These are phyloP conservation scores for Hortaea sp. DNA, from an alignment of 2,329 filamentous ascomycete species.

Conservation along the genomic window DNA sequence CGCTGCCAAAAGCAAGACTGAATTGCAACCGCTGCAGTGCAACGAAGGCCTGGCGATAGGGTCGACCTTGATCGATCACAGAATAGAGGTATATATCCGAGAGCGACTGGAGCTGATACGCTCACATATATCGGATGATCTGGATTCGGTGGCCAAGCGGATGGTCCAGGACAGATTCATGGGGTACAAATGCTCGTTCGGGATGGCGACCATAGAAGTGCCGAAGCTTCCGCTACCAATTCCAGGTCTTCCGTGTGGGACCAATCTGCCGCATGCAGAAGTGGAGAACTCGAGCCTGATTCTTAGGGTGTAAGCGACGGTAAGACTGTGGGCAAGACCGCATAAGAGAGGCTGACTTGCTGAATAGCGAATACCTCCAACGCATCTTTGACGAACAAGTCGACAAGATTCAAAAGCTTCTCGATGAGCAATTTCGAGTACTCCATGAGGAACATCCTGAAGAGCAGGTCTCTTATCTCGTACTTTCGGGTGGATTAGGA, in stretches of 20 bases:
- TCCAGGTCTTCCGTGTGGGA: slow-evolving; percentile 4
- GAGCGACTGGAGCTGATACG: slow-evolving; percentile 8
- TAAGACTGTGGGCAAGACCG: too few relatives aligned
- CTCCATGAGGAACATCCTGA: background rate
- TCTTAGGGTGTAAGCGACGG: background rate
- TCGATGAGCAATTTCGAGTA: background rate
- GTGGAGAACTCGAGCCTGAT: slow-evolving; percentile 9
- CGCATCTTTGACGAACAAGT: slow-evolving; percentile 1
- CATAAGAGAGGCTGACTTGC: too few relatives aligned
- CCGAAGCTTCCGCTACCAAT: slow-evolving; percentile 8
- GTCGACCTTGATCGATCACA: slow-evolving; percentile 13
- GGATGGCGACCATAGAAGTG: slow-evolving; percentile 4
- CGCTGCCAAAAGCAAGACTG: background rate
- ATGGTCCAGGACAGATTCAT: slow-evolving; percentile 10
- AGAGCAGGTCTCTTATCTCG: background rate
- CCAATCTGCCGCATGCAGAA: slow-evolving; percentile 6
- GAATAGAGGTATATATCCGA: slow-evolving; percentile 2
- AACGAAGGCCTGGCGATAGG: slow-evolving; percentile 11
- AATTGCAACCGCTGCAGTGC: slow-evolving; percentile 10
- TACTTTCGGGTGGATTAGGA: slow-evolving; percentile 1
- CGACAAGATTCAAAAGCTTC: background rate
- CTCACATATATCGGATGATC: slow-evolving; percentile 1
- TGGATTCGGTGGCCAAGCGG: slow-evolving; percentile 1
- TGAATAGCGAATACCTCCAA: background rate
- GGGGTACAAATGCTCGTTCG: slow-evolving; percentile 11